phyloP scores from a whole-genome alignment of 78 protist genomes.

The Isochrysis galbana region DNA sequence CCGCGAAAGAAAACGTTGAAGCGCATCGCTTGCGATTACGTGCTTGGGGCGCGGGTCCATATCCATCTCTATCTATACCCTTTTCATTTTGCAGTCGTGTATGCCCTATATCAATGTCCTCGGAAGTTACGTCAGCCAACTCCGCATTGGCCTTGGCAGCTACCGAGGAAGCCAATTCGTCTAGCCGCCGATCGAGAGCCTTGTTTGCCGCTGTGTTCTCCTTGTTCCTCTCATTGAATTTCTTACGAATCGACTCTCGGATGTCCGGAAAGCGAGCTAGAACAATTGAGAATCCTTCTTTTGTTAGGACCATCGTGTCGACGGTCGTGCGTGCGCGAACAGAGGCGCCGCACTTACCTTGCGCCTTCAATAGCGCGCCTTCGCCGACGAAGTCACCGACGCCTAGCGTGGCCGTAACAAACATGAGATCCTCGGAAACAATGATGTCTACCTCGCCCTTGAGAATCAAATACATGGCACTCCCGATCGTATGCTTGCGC shows the following conservation, averaged over 20 bases:
- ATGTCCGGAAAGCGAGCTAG: background rate
- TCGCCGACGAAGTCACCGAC: background rate
- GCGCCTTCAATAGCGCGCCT: background rate
- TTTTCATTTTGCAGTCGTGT: too few species aligned
- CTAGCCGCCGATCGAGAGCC: background rate
- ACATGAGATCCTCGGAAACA: background rate
- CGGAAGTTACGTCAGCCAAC: background rate
- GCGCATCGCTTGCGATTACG: too few species aligned
- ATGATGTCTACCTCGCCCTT: background rate
- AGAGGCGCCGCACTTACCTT: background rate
- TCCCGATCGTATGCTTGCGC: background rate
- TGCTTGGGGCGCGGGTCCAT: too few species aligned
- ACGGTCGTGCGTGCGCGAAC: background rate
- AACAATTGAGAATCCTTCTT: background rate
- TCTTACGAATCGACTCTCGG: background rate
- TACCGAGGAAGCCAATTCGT: too few species aligned
- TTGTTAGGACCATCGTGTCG: background rate
- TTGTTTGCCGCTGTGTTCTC: background rate
- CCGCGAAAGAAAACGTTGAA: too few species aligned
- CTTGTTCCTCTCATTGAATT: background rate
- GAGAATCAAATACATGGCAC: background rate
- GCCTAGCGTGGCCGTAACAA: background rate
- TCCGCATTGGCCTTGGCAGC: background rate
- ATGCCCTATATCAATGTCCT: too few species aligned
- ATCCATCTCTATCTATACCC: too few species aligned